These are phyloP conservation scores for Scleroderma bovista DNA, from an alignment of 768 basidiomycete species.

Conservation along the genomic window DNA sequence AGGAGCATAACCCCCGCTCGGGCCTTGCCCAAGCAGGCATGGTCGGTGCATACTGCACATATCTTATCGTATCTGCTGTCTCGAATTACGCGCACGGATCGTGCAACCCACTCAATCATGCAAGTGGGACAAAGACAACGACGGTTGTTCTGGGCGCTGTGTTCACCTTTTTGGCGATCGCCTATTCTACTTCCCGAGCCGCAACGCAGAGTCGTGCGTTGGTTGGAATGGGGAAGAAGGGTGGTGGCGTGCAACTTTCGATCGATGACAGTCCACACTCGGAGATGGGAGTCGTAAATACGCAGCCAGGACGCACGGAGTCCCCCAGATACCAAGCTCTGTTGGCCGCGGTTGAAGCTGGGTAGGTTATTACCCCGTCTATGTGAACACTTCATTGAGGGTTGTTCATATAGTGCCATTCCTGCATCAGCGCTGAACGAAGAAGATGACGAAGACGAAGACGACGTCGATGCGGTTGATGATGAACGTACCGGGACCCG, in stretches of 20 bases:
- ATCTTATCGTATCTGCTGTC: conserved; percentile 89
- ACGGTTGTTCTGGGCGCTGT: conserved; percentile 86
- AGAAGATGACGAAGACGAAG: conserved; percentile 69
- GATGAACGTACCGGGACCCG: conserved; percentile 92
- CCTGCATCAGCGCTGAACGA: conserved; percentile 86
- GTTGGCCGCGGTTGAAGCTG: conserved; percentile 92
- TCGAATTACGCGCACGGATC: conserved; percentile 81
- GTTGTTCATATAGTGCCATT: conserved; percentile 54
- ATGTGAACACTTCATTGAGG: neutral
- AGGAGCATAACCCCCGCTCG: conserved; percentile 89
- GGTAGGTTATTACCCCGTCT: conserved; percentile 43
- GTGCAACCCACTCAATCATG: conserved; percentile 85
- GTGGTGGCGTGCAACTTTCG: conserved; percentile 58
- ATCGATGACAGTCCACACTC: conserved; percentile 52
- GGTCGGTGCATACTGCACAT: conserved; percentile 98
- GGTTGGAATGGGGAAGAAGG: conserved; percentile 65
- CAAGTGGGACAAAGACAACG: conserved; percentile 70
- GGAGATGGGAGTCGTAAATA: conserved; percentile 71
- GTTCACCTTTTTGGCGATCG: conserved; percentile 97
- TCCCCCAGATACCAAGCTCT: conserved; percentile 90
- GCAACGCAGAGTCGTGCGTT: conserved; percentile 93
- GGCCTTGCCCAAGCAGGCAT: conserved; percentile 94
- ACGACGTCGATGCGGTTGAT: conserved; percentile 73
- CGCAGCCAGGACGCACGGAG: conserved; percentile 80
- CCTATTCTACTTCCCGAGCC: conserved; percentile 93